phyloP scores from a whole-genome alignment of 2,329 filamentous ascomycete species.

The Chaetomiaceae sp. region DNA sequence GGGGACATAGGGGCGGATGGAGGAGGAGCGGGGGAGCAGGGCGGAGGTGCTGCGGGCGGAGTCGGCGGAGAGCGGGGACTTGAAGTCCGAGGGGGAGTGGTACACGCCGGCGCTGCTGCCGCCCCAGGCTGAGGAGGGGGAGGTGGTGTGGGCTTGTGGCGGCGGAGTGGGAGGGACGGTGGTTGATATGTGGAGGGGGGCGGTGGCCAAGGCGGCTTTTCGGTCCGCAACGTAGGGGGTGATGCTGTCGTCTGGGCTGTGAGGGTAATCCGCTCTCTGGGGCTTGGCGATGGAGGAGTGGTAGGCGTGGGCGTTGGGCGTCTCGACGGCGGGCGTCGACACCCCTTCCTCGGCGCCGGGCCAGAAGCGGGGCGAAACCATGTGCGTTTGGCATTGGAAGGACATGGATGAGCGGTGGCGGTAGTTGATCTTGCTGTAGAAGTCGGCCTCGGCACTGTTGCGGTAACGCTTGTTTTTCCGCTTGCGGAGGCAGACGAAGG shows the following conservation, averaged over 20 bases:
- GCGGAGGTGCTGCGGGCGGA: conserved; percentile 32
- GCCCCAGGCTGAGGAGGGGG: no score
- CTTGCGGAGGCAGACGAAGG: conserved; percentile 42
- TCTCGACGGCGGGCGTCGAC: conserved; percentile 16
- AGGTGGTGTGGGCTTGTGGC: conserved; percentile 21
- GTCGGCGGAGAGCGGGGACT: conserved; percentile 23
- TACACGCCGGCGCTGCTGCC: conserved; percentile 16
- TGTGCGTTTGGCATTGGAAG: conserved; percentile 45
- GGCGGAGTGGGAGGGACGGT: conserved; percentile 20
- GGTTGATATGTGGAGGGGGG: conserved; percentile 23
- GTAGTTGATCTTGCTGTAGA: conserved; percentile 23
- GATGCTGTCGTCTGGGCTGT: conserved; percentile 8
- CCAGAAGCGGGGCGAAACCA: conserved; percentile 36
- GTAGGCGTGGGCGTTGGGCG: conserved; percentile 13
- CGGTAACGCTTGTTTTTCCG: conserved; percentile 34
- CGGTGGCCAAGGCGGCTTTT: conserved; percentile 12
- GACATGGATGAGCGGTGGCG: conserved; percentile 42
- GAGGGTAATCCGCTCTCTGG: conserved; percentile 9
- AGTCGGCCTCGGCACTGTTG: conserved; percentile 25
- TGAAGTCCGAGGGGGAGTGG: conserved; percentile 26
- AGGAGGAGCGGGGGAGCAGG: conserved; percentile 31
- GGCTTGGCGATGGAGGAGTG: conserved; percentile 20
- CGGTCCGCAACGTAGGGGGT: conserved; percentile 6
- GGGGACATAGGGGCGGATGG: conserved; percentile 26
- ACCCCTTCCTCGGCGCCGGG: conserved; percentile 22